Percentiles rank a stretch among this genome's conserved stretches.
Evolutionary conservation across 768 basidiomycete species (phyloP).

Genomic region (Tricholoma furcatifolium): DNA sequence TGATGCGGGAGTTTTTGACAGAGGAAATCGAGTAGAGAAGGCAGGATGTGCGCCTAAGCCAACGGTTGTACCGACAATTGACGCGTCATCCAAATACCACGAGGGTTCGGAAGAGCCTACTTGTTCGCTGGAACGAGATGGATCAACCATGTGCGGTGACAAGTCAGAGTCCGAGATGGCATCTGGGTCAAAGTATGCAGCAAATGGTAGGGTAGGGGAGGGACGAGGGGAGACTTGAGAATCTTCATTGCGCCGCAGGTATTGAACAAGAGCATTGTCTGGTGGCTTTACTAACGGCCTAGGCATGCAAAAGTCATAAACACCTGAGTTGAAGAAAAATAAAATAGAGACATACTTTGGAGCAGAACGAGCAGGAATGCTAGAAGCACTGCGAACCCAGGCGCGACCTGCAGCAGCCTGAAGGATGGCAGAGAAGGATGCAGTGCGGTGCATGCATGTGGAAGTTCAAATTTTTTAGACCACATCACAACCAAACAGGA

Average conservation of each 20-base stretch:
- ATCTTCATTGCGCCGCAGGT: not conserved
- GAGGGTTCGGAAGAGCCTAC: not conserved
- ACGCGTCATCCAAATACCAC: slow-evolving; percentile 11
- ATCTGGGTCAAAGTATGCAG: slow-evolving; percentile 20
- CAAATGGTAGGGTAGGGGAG: slow-evolving; percentile 1
- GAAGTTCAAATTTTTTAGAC: slow-evolving; percentile 22
- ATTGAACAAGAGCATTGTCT: slow-evolving; percentile 1
- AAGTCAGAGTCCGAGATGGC: slow-evolving; percentile 24
- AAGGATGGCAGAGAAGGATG: slow-evolving; percentile 39
- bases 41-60: not conserved
- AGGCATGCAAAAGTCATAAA: not conserved
- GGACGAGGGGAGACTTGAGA: not conserved
- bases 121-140: slow-evolving; percentile 16
- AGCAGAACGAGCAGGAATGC: not conserved
- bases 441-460: slow-evolving; percentile 51
- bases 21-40: slow-evolving; percentile 17
- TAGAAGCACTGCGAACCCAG: slow-evolving; percentile 35
- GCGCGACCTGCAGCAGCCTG: slow-evolving; percentile 51
- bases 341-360: not conserved
- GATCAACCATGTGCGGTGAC: slow-evolving; percentile 20
- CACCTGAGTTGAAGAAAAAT: not conserved
- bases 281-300: slow-evolving; percentile 1
- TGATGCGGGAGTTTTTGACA: slow-evolving; percentile 27
- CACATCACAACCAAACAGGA: slow-evolving; percentile 14
- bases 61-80: slow-evolving; percentile 10